Conservation (phyloP, 305 asterid species). For the Solanum hybrid region DNA sequence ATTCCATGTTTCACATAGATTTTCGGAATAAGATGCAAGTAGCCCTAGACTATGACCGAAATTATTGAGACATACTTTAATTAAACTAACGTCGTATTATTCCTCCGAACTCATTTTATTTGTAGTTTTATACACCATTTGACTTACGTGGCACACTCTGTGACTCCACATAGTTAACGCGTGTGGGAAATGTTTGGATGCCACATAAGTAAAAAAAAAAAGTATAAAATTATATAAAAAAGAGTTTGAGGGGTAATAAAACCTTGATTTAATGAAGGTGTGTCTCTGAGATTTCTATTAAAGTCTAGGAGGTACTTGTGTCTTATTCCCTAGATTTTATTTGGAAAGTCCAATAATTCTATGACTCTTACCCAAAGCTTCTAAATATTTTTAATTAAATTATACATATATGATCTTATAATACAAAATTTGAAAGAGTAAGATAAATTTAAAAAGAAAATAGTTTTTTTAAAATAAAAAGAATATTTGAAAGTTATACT, state of each 20-base stretch:
- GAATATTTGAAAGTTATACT: background rate
- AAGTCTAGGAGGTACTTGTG: no score
- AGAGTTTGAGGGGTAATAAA: background rate
- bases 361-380: background rate
- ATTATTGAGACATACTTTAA: no score
- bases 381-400: no score
- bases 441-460: background rate
- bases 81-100: no score
- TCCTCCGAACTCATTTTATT: fast-evolving
- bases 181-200: background rate
- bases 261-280: fast-evolving
- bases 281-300: background rate
- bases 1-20: background rate
- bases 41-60: no score
- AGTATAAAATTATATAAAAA: no score
- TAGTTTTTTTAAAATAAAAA: no score
- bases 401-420: background rate
- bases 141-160: fast-evolving
- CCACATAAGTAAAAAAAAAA: background rate
- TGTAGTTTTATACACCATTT: no score
- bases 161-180: no score
- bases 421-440: background rate
- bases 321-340: background rate
- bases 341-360: background rate
- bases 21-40: no score